A percentile compares a stretch with the other conserved stretches of the same genome.
Conservation (phyloP, 225 moss, liverwort and hornwort genomes). For the Marchantia paleacea region DNA sequence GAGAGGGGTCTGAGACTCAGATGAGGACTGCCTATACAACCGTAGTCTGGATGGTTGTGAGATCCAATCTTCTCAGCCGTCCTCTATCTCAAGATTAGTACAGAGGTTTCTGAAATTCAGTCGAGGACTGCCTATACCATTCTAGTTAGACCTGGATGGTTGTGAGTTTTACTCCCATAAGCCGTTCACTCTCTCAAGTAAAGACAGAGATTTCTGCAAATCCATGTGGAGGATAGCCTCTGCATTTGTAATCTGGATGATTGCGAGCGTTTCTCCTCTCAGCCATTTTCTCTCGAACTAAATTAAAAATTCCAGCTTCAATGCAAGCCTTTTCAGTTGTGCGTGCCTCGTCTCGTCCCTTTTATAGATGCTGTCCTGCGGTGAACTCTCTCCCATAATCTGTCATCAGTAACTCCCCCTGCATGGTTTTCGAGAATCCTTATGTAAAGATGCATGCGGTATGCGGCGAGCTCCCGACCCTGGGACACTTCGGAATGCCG, state of each 20-base stretch:
- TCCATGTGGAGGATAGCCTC: constrained; percentile 14
- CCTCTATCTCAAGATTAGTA: not conserved
- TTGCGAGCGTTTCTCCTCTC: constrained; percentile 18
- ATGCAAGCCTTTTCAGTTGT: not conserved
- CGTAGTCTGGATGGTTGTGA: constrained; percentile 12
- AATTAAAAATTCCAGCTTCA: constrained; percentile 12
- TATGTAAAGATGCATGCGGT: no score
- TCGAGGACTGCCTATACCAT: constrained; percentile 17
- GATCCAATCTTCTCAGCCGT: not conserved
- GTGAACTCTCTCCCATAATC: no score
- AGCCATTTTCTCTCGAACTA: constrained; percentile 9
- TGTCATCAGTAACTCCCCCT: no score
- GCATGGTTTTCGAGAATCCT: no score
- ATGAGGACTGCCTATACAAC: constrained; percentile 9
- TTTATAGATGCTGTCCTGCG: no score
- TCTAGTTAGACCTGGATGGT: constrained; percentile 5
- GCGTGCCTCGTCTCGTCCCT: not conserved
- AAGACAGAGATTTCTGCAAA: constrained; percentile 6
- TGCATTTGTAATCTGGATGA: constrained; percentile 12
- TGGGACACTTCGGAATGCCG: no score
- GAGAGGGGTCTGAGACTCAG: not conserved
- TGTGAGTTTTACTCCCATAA: constrained; percentile 10
- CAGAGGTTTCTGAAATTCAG: constrained; percentile 2
- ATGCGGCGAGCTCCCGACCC: no score
- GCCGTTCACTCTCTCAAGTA: constrained; percentile 12